Conservation (phyloP, 805 yeast species). For the Suhomyces pyralidae region DNA sequence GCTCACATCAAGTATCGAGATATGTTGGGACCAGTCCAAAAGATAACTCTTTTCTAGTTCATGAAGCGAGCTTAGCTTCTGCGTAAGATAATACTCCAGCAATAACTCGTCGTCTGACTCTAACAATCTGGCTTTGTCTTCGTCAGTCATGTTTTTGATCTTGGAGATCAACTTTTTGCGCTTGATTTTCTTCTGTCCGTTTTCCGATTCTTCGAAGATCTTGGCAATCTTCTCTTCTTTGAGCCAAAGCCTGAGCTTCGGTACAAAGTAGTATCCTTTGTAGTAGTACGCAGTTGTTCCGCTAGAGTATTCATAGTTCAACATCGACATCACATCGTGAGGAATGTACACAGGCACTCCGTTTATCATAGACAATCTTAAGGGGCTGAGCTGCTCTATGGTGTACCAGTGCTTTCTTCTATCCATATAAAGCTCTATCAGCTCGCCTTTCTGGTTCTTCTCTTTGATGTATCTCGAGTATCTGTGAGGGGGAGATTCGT, state of each 20-base stretch:
- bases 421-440: conserved; percentile 28
- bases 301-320: conserved; percentile 9
- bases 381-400: conserved; percentile 16
- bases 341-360: conserved; percentile 14
- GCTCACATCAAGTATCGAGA: conserved; percentile 1
- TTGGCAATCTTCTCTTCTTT: conserved; percentile 7
- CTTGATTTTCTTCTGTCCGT: conserved; percentile 5
- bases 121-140: conserved; percentile 5
- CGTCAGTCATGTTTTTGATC: conserved; percentile 6
- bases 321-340: conserved; percentile 6
- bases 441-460: conserved; percentile 16
- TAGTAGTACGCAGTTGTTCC: conserved; percentile 7
- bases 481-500: conserved; percentile 17
- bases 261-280: conserved; percentile 9
- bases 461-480: conserved; percentile 16
- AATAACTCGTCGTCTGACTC: conserved; percentile 6
- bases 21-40: conserved; percentile 2
- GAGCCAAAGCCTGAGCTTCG: conserved; percentile 9
- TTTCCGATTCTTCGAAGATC: conserved; percentile 8
- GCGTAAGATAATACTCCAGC: conserved; percentile 8
- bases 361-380: conserved; percentile 7
- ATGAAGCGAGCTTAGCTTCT: conserved; percentile 7
- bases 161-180: conserved; percentile 9
- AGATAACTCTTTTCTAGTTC: conserved; percentile 7
- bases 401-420: conserved; percentile 32